Percentiles rank a stretch among this genome's conserved stretches.
These are phyloP conservation scores for Xylariaceae sp. DNA, from an alignment of 2,329 filamentous ascomycete species.

Conservation along the genomic window DNA sequence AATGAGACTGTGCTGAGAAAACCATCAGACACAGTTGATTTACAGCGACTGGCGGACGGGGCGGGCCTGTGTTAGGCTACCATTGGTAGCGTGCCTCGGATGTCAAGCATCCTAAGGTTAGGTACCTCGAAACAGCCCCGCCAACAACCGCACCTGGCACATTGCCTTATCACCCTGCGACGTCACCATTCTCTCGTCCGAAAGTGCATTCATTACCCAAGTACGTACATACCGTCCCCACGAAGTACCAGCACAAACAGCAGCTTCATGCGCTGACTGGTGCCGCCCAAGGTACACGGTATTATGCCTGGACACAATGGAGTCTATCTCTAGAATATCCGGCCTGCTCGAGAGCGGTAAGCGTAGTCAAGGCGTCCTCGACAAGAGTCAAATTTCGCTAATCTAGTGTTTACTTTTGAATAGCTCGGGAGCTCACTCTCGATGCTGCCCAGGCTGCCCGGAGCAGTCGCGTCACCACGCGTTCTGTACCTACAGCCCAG, in stretches of 20 bases:
- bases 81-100: too few relatives aligned
- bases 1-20: too few relatives aligned
- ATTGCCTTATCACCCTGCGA: neutral
- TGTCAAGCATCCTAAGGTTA: too few relatives aligned
- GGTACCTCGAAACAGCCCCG: conserved; percentile 4
- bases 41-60: too few relatives aligned
- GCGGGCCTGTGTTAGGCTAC: too few relatives aligned
- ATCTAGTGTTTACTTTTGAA: conserved; percentile 14
- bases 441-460: conserved; percentile 91
- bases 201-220: too few relatives aligned
- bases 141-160: neutral
- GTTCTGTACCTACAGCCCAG: conserved; percentile 69
- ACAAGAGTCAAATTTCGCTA: conserved; percentile 8
- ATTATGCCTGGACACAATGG: conserved; percentile 55
- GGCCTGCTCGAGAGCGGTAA: conserved; percentile 90
- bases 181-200: neutral
- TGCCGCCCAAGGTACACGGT: conserved; percentile 11
- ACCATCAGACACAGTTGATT: too few relatives aligned
- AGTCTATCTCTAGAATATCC: conserved; percentile 92
- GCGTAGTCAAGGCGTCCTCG: conserved; percentile 20
- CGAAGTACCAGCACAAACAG: too few relatives aligned
- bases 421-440: conserved; percentile 93
- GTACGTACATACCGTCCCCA: conserved; percentile 10
- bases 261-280: conserved; percentile 25
- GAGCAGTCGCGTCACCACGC: conserved; percentile 54